Base-by-base conservation (phyloP, 371 early-diverging fungal species). In the Actinomucor elegans region DNA sequence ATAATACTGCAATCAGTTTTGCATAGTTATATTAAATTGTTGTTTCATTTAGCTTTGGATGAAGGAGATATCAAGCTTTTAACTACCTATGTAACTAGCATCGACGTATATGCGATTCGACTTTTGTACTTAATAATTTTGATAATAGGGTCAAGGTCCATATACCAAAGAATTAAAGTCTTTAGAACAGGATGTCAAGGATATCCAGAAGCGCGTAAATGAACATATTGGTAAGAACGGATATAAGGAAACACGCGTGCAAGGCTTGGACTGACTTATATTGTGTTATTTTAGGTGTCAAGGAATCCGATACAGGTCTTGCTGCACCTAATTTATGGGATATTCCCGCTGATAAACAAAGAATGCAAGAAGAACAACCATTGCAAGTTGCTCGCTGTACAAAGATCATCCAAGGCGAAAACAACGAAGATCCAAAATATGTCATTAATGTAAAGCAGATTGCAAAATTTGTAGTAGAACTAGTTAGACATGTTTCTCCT, bases 291-390 rank as follows among this genome's bases (percentile, higher is more conserved):
- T 45, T 54, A 88, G 93, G 97, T 53, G 96, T 99, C 41, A 97
- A 96, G 82, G 99, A 99, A 80, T 93, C 94, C 20, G 99, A 99
- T 71, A 99, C 99, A 44, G 99, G 99, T 48, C 84, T 99, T 37
- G 99, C 99, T 2, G 98, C 99, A 35, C 99, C 99, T 29, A 93
- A 93, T 68, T 75, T 94, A 52, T 99, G 99, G 99, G 99, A 99
- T 80, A 87, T 99, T 32, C 92, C 94, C 45, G 98, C 95, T 17
- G 99, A 99, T 78, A 96, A 93, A 75, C 94, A 94, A 66, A 79
- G 98, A 58, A 91, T 96, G 88, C 83, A 85, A 58, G 95, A 94
- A 61, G 99, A 99, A 63, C 99, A 99, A 47, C 93, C 99, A 47
- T 80, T 99, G 46, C 99, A 99, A 80, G 96, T 98, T 12, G 99